Evolutionary conservation across 2,329 filamentous ascomycete genomes (phyloP), one percentile per base, ranked within the genome.

Genomic region (Pseudogymnoascus sp.): DNA sequence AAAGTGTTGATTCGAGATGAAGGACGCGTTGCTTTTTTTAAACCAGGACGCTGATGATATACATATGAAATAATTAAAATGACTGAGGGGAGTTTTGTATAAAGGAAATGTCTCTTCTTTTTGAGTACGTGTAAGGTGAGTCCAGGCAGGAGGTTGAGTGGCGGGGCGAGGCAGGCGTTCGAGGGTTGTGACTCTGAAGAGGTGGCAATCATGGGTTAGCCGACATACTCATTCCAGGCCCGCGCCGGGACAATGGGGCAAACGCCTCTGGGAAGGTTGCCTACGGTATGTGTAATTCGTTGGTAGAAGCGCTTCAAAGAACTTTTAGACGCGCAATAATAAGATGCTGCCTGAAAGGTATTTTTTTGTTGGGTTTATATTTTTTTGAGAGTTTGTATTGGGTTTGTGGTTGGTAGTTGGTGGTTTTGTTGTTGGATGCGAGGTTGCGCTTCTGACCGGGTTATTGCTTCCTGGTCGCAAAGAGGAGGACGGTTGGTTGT

Each of bases 21-120:
- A 35, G 22, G 50, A 59, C 31, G 50, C 50, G 50, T 31, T 35
- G 50, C 50, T 59, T 14, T 56, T 26, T n/a, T 31, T 31, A 59
- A 59, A 35, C 31, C 22, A 31, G 22, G 50, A 59, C 31, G 50
- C 6, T 6, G 28, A 14, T 59, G 50, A 59, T 59, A 59, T 59
- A 59, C 50, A 59, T 59, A 31, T 59, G 50, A 31, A 35, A 59
- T 43, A 43, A 43, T 43, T 43, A 59, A 59, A 31, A 59, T 10
- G 31, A 59, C 26, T 59, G 50, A 59, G 50, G 26, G 26, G 50
- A 59, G 50, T 59, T 31, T 59, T 59, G 50, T 59, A 31, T 33
- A 43, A 43, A 43, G 41, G 41, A 43, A 43, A 43, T 43, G 41
- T 43, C 41, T 43, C 41, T 59, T 59, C 31, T 59, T 31, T 33